Evolutionary conservation across 345 rosid genomes (phyloP).

Genomic region (Syzygium aromaticum): DNA sequence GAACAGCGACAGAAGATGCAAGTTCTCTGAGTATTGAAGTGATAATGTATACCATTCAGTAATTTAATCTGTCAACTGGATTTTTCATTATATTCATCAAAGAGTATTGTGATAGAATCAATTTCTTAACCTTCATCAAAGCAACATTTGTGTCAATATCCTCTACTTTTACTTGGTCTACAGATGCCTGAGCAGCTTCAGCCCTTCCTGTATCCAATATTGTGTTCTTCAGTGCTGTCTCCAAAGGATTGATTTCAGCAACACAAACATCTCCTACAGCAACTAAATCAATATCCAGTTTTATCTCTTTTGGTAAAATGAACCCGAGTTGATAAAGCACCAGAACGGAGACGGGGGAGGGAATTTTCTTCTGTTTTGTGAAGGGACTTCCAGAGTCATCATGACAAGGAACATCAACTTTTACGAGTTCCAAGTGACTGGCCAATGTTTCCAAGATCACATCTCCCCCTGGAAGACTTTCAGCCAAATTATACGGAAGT

Average conservation of each 20-base stretch:
- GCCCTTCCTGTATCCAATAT: slow-evolving; percentile 60
- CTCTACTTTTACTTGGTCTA: slow-evolving; percentile 92
- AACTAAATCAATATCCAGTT: slow-evolving; percentile 29
- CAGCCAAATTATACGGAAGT: slow-evolving; percentile 81
- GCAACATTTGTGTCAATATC: slow-evolving; percentile 87
- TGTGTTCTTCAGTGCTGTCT: slow-evolving; percentile 66
- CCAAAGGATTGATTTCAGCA: slow-evolving; percentile 80
- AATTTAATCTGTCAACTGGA: background rate
- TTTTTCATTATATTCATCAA: background rate
- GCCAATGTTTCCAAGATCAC: slow-evolving; percentile 61
- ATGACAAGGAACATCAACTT: slow-evolving; percentile 16
- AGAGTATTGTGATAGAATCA: background rate
- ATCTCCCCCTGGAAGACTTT: slow-evolving; percentile 92
- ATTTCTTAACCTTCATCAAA: slow-evolving; percentile 61
- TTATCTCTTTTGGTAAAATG: slow-evolving; percentile 29
- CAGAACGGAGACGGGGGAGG: slow-evolving; percentile 54
- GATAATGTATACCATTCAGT: background rate
- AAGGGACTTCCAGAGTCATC: slow-evolving; percentile 23
- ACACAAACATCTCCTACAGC: slow-evolving; percentile 57
- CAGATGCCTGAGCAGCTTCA: slow-evolving; percentile 94
- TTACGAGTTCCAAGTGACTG: slow-evolving; percentile 45
- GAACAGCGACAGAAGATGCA: background rate
- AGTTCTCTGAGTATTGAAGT: background rate
- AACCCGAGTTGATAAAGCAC: slow-evolving; percentile 63
- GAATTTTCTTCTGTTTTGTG: slow-evolving; percentile 32